Base-by-base conservation (phyloP, 1,284 basidiomycete genomes). In the Cutaneotrichosporon daszewskae region DNA sequence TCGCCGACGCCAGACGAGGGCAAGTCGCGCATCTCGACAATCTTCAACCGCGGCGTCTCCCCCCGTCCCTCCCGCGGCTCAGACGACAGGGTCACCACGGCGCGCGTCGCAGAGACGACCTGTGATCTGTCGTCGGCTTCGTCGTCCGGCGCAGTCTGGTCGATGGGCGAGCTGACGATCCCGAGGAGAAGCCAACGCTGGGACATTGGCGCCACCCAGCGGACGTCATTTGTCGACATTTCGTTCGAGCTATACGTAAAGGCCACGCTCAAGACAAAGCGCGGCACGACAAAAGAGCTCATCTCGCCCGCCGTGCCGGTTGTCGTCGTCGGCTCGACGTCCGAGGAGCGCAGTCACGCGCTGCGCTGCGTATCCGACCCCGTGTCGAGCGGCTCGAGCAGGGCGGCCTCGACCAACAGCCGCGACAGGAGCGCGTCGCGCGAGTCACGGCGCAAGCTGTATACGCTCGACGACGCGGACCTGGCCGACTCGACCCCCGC, bases 181-280 rank as follows among this genome's bases (percentile, higher is more conserved):
- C 60, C 66, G 1, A 46, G 47, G 13, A 51, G 64, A 7, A 40
- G 50, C 5, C 50, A 56, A 4, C 53, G 50, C 9, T 68, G 66
- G 66, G 61, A 62, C 37, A 32, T 57, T 4, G 64, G 64, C 7
- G 61, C 66, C 32, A 61, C 66, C 4, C 40, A 57, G 10, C 43
- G 37, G 19, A 62, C 59, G 4, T 39, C 52, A 17, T 40, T 63
- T 2, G 57, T 58, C 9, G 31, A 42, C 9, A 53, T 66, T 3
- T 46, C 55, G 1, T 68, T 59, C 37, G 43, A 51, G 12, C 49
- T 65, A 19, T 46, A 50, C 20, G 45, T 60, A 13, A 62, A 60
- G 32, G 32, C 62, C 17, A 49, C 47, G 0, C 25, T 66, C 31
- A 61, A 62, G 43, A 35, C 33, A 11, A 40, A 44, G 17, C 49